Evolutionary conservation across 805 yeast genomes (phyloP), one percentile per base, ranked within the genome.

Genomic region (Candida xyloterini): DNA sequence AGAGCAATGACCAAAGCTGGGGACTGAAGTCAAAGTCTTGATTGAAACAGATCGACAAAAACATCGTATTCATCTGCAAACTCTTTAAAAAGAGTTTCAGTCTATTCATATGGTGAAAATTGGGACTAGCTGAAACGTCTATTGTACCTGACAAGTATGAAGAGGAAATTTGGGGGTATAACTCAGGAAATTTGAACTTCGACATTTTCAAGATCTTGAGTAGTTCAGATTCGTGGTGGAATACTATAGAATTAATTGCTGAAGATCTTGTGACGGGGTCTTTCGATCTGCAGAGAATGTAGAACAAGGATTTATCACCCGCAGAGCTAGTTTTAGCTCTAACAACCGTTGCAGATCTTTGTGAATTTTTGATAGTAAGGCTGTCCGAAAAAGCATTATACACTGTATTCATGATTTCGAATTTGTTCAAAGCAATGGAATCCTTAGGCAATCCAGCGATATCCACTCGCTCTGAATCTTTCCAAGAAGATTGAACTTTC

Each of bases 321-420:
- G 30, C 52, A 1, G 46, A 22, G 40, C 55, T 59, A 40, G 64
- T 51, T 30, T 56, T 63, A 3, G 65, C 64, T 33, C 73, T 49
- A 2, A 66, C 58, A 7, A 65, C 49, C 6, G 65, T 68, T 30
- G 63, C 51, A 22, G 50, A 53, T 36, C 47, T 56, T 5, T 49
- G 56, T 10, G 52, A 41, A 4, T 52, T 44, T 1, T 38, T 23
- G 0, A 59, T 53, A 3, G 58, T 44, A 15, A 42, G 48, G 5
- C 48, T 35, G 7, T 44, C 18, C 18, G 65, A 25, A 37, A 52
- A 60, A 5, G 18, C 26, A 1, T 38, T 33, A 36, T 71, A 74
- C 4, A 71, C 44, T 8, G 59, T n/a, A 9, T 53, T 44, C 39
- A 70, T 68, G 16, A 70, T 63, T 15, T 47, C 28, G 40, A 46